Evolutionary conservation across 148 eudicot genomes (phyloP), one percentile per base, ranked within the genome.

Genomic region (Cornus florida): DNA sequence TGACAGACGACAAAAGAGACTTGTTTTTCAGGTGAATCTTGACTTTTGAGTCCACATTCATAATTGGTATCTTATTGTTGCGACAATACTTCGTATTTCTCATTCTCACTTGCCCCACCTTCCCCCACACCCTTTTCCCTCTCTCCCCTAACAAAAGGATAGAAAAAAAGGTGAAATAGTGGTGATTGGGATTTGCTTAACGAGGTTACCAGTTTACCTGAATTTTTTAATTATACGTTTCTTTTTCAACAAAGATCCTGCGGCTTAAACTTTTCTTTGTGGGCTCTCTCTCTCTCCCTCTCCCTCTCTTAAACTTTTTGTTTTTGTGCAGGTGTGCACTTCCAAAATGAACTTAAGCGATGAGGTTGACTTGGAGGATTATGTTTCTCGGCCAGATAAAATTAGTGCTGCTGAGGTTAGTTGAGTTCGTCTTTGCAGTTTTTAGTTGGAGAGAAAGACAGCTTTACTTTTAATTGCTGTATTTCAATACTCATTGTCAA

Each of bases 331-430:
- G 97, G 98, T 94, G 39, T 94, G 93, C 86, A 94, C 98, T 48
- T 89, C 94, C 33, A 94, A 92, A 78, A 94, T 94, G 97, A 94
- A 94, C 82, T 79, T 94, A 59, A 80, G 97, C 23, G 98, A 92
- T 78, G 98, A 90, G 83, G 97, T 94, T 75, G 97, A 94, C 83
- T 82, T 94, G 86, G 98, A 94, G 86, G 98, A 92, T 82, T 94
- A 94, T 72, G 92, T 92, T 72, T 94, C 97, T 73, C 88, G 94
- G 23, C 97, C 98, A 41, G 97, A 94, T 80, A 94, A 94, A 84
- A 94, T 92, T 64, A 94, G 98, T 83, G 97, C 98, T 69, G 93
- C 98, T 64, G 97, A 92, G 92, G 97, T 92, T 67, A 80, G 94
- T 82, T 67, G 62, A 8, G 22, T 70, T 78, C 31, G 5, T 65